Evolutionary conservation across 192 early-diverging fungal species (phyloP).

Genomic region (Backusella australiensis): DNA sequence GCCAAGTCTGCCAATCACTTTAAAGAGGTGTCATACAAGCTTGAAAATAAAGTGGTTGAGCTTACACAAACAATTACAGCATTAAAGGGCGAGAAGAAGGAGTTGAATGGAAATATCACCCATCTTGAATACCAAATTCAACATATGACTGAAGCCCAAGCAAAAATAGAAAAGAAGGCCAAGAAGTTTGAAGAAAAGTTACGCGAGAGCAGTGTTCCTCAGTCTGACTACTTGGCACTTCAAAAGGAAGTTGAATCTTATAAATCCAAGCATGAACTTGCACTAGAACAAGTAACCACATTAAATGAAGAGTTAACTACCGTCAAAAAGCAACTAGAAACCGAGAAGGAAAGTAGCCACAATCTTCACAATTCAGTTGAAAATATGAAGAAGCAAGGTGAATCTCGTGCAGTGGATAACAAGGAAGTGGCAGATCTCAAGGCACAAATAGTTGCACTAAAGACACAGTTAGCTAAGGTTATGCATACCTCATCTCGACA

Average conservation of each 20-base stretch:
- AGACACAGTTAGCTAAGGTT: conserved; percentile 68
- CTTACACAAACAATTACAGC: conserved; percentile 78
- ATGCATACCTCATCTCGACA: conserved; percentile 47
- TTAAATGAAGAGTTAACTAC: conserved; percentile 62
- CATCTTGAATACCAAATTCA: conserved; percentile 64
- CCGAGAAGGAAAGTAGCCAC: conserved; percentile 64
- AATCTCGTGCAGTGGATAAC: conserved; percentile 9
- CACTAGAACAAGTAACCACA: conserved; percentile 50
- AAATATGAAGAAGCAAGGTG: conserved; percentile 53
- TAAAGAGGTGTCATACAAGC: conserved; percentile 89
- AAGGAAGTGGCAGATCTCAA: conserved; percentile 65
- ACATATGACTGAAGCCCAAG: conserved; percentile 70
- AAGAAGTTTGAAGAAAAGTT: conserved; percentile 49
- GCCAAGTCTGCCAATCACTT: conserved; percentile 86
- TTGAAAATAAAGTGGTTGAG: conserved; percentile 97
- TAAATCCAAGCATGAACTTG: conserved; percentile 56
- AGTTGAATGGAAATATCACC: conserved; percentile 52
- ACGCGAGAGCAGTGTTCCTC: conserved; percentile 47
- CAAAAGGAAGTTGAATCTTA: conserved; percentile 56
- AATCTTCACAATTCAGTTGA: conserved; percentile 52
- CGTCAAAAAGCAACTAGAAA: conserved; percentile 48
- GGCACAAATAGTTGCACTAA: conserved; percentile 73
- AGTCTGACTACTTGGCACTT: conserved; percentile 48
- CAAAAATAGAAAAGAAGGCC: conserved; percentile 57
- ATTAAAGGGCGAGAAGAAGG: conserved; percentile 70